phyloP scores from a whole-genome alignment of 805 yeast genomes.

The Candida incommunis region DNA sequence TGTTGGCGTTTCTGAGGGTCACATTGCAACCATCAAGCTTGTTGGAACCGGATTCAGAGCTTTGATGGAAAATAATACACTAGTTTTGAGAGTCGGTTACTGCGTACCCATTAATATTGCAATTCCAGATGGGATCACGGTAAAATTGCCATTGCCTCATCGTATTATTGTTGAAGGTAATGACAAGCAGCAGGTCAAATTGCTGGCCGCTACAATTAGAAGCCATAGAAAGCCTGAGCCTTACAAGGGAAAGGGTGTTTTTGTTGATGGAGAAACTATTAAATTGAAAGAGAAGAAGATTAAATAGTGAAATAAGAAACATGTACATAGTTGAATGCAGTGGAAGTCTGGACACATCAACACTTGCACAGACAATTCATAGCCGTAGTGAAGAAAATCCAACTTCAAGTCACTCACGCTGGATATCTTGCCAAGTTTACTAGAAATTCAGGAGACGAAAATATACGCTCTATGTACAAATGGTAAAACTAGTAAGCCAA shows the following conservation, averaged over 20 bases:
- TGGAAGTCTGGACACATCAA: neutral
- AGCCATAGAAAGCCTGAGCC: slow-evolving; percentile 93
- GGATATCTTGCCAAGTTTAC: no score
- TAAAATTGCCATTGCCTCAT: slow-evolving; percentile 71
- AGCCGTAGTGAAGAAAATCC: neutral
- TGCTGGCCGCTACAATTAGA: slow-evolving; percentile 81
- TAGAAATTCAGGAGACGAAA: no score
- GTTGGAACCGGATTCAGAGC: slow-evolving; percentile 98
- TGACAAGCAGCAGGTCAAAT: slow-evolving; percentile 73
- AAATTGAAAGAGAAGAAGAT: slow-evolving; percentile 85
- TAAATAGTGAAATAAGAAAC: slow-evolving; percentile 33
- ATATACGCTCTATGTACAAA: no score
- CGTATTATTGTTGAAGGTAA: slow-evolving; percentile 75
- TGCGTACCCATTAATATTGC: slow-evolving; percentile 64
- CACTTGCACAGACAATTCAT: neutral
- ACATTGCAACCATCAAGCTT: slow-evolving; percentile 68
- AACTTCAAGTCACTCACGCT: no score
- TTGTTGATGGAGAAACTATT: slow-evolving; percentile 81
- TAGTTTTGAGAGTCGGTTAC: slow-evolving; percentile 76
- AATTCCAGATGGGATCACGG: slow-evolving; percentile 66
- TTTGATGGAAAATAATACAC: slow-evolving; percentile 47
- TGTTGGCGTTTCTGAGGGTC: slow-evolving; percentile 88
- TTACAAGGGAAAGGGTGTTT: slow-evolving; percentile 95
- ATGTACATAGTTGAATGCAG: neutral
- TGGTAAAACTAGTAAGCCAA: no score